Base-by-base conservation (phyloP, 2,329 filamentous ascomycete species). In the Mycosphaerelloides madeirae region DNA sequence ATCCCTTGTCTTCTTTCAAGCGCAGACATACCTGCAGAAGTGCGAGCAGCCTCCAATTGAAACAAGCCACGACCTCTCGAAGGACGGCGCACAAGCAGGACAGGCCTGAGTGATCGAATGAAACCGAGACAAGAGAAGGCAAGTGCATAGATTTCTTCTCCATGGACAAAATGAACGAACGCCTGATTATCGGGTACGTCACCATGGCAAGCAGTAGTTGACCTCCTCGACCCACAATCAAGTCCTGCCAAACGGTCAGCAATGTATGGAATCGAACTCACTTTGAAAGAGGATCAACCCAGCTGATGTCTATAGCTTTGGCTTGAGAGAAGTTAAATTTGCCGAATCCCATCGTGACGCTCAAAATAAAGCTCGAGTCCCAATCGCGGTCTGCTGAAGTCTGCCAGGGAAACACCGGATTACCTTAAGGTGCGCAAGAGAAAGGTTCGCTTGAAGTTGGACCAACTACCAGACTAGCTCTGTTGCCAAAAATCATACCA, bases 271-370 rank as follows among this genome's bases (percentile, higher is more conserved):
- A 5, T 25, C 22, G 6, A 9, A 25, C 22, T 9, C 9, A 9
- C 5, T 25, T 9, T 25, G 22, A 25, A 6, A 5, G 22, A 25
- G 22, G 22, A 5, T 6, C 22, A 25, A 25, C 49, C 49, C 49
- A 52, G 44, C 29, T 25, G n/a, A 49, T 44, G 25, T 52, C 49
- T 11, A 52, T 45, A n/a, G 48, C 35, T 22, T 50, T 52, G 19
- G 43, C 49, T 13, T 38, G 32, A 3, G 49, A 29, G 29, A 49
- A 50, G 14, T 33, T 38, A 9, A 52, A 16, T 13, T 38, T 16
- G 6, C 49, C 49, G 15, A 35, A 41, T 1, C 42, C 46, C 7
- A 52, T 41, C 14, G 48, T 52, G 40, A 49, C 38, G 11, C 36
- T 43, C 20, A 52, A 31, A 15, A 42, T 49, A 13, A 45, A 32